Base-by-base conservation (phyloP, 257 asterid species). In the Solanum pinnatisectum region DNA sequence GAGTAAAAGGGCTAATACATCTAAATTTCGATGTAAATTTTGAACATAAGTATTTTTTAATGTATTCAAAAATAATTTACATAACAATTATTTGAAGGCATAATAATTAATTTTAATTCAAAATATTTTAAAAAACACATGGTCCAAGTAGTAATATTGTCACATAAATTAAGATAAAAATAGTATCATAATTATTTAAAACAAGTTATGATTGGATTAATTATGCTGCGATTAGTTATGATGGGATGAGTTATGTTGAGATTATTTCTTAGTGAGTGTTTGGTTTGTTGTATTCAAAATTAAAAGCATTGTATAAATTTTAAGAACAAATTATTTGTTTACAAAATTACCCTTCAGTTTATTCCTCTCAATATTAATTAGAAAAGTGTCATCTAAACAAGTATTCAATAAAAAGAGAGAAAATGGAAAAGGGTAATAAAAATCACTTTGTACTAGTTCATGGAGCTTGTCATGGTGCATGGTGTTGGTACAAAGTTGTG, bases 401-500 rank as follows among this genome's bases (percentile, higher is more conserved):
- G 8, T 73, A 2, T 10, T 35, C 18, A 35, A 73, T 8, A 49
- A 49, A 49, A 49, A 49, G 59, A 49, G 59, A 1, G 49, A 10
- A 73, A 72, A 72, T 89, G 92, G 90, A 87, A 8, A 86, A 77
- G 35, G 35, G 46, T 8, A 73, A 87, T 32, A 88, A 74, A 49
- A 5, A 49, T 36, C 91, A 87, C 76, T 91, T 92, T 56, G 91
- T 91, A 87, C 84, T 90, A 52, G 90, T 92, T 35, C 93, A 93
- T 5, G 96, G 95, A 10, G 93, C 90, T 10, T 89, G 93, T 84
- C 94, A 91, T 18, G 95, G 96, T 2, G 94, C 93, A 4, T 91
- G 96, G 94, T 91, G 93, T 88, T 91, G 95, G 95, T 91, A 91
- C 87, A 92, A 87, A 84, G 90, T 91, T 87, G 91, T 63, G 36